Conservation (phyloP, 2,329 filamentous ascomycete genomes). For the Verticillium longisporum region DNA sequence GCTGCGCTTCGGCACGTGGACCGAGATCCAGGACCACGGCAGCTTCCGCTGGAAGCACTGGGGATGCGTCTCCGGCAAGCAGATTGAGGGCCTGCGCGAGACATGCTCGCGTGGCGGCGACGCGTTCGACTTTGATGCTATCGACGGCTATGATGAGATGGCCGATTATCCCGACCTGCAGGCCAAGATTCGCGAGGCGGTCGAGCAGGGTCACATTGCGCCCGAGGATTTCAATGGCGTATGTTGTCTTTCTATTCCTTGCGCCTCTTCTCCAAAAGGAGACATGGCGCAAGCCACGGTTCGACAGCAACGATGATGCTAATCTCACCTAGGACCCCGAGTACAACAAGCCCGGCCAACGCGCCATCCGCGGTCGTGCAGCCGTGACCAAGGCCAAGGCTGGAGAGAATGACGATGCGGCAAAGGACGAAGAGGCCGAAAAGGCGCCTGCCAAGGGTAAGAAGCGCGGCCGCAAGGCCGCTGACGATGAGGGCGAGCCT, state of each 20-base stretch:
- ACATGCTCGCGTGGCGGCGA: constrained; percentile 34
- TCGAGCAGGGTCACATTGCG: constrained; percentile 74
- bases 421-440: constrained; percentile 5
- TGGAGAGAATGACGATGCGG: constrained; percentile 9
- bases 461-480: constrained; percentile 11
- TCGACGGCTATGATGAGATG: constrained; percentile 80
- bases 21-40: constrained; percentile 54
- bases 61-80: constrained; percentile 80
- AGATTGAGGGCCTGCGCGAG: constrained; percentile 60
- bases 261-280: too few species aligned
- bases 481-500: constrained; percentile 6
- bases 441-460: constrained; percentile 8
- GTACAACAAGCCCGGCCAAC: constrained; percentile 62
- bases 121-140: constrained; percentile 50
- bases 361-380: constrained; percentile 49
- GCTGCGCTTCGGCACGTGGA: constrained; percentile 68
- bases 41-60: constrained; percentile 81
- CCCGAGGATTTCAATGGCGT: constrained; percentile 86
- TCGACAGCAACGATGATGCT: not conserved
- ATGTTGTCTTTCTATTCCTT: constrained; percentile 27
- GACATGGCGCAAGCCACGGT: too few species aligned
- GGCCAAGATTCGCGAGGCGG: constrained; percentile 65
- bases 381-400: constrained; percentile 20
- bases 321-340: constrained; percentile 56
- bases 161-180: constrained; percentile 52